Base-by-base conservation (phyloP, 495 filamentous ascomycete species). In the Podospora didyma region DNA sequence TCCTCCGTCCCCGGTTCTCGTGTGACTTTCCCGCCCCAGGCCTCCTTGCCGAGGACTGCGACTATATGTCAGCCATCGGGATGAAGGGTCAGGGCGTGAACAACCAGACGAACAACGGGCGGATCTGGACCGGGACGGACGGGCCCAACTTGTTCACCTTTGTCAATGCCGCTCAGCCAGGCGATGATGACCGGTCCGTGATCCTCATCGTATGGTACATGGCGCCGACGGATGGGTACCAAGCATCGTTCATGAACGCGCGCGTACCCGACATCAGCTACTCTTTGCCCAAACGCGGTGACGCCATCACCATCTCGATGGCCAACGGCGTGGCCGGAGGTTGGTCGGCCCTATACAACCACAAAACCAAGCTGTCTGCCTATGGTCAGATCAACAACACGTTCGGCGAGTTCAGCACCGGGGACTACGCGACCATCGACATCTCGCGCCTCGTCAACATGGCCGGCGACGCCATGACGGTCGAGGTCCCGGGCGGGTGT, bases 361-460 rank as follows among this genome's bases (percentile, higher is more conserved):
- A 61, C 54, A 57, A 59, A 20, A 65, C 62, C 26, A 44, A 60
- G 9, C 59, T 71, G 39, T 61, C 61, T 11, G 24, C 37, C 41
- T 69, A 66, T 46, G 73, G 71, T 2, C 68, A 69, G 53, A 53
- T 75, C 44, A 34, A 57, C 50, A 71, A 76, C 53, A 74, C 69
- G n/a, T 70, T 71, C 60, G 62, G 65, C 31, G 73, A 76, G 59
- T 67, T 68, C 60, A 74, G 53, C 54, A 67, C 60, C 0, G 65
- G 63, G 12, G 14, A 10, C 0, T 65, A 41, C 5, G 72, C 68
- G 41, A 67, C 62, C n/a, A 59, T 69, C 23, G 71, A 76, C 53
- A 61, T 76, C 26, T 69, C 66, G 12, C 54, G 70, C 21, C 58
- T 74, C 28, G 67, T 73, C 49, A 72, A 73, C 52, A 74, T 76